Evolutionary conservation across 371 early-diverging fungal genomes (phyloP), one percentile per base, ranked within the genome.

Genomic region (Rhizomucor pusillus): DNA sequence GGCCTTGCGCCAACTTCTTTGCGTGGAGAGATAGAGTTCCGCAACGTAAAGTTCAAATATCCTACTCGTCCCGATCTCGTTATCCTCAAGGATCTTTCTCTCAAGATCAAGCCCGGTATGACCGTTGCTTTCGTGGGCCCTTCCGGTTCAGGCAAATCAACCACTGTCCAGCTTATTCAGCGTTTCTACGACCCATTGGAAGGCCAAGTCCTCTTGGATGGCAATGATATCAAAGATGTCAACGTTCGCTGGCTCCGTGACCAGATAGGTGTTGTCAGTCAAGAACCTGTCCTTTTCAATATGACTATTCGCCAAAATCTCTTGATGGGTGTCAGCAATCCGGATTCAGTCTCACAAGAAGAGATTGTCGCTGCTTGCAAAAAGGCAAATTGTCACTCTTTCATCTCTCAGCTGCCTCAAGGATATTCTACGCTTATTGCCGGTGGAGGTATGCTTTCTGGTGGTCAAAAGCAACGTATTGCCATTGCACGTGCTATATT

Each of bases 141-240:
- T 36, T 90, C 91, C 25, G 97, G 98, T 16, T 85, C 87, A 22
- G 95, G 97, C 43, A 94, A 94, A 68, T 91, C 92, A 16, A 96
- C 98, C 18, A 86, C 90, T 37, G 77, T 97, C 47, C 87, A 88
- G 46, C 84, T 97, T 23, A 53, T 95, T 25, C 90, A 93, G 64
- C 91, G 98, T 52, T 95, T 96, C 72, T 98, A 98, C 66, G 85
- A 89, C 53, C 82, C 90, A 2, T 54, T 63, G 10, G 57, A 55
- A 18, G 94, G 93, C 29, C 50, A 66, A 1, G 79, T 94, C 25
- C 54, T 65, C 16, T 24, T 94, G 13, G 93, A 94, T 65, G 92
- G 93, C 33, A 63, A 72, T 10, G 73, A 90, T 47, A 63, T 91
- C 33, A 73, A 79, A 45, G 75, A 80, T 14, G 78, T 82, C 54